A percentile compares a stretch with the other conserved stretches of the same genome.
Evolutionary conservation across 495 filamentous ascomycete genomes (phyloP).

Genomic region (Trichoderma reesei): DNA sequence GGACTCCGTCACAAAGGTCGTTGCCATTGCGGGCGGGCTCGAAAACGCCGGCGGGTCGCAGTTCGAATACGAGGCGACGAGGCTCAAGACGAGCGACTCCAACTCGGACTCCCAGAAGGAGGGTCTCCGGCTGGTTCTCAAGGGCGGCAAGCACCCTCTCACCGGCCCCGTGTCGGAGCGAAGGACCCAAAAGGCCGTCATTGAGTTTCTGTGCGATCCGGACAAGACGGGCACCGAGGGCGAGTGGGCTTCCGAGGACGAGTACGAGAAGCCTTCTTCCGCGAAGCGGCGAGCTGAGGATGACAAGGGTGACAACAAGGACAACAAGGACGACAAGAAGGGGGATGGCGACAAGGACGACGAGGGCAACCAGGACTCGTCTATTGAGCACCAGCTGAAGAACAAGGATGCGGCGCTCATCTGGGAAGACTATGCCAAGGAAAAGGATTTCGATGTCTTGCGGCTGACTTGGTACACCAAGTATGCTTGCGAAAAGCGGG

Average conservation of each 20-base stretch:
- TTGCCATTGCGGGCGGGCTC: constrained; percentile 68
- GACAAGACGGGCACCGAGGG: constrained; percentile 61
- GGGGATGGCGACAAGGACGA: constrained; percentile 26
- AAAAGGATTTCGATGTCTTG: constrained; percentile 44
- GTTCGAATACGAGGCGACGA: constrained; percentile 52
- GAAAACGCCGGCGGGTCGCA: constrained; percentile 37
- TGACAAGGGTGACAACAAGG: constrained; percentile 18
- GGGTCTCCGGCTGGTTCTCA: constrained; percentile 60
- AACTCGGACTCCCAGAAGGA: constrained; percentile 50
- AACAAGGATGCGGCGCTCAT: constrained; percentile 50
- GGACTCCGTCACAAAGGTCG: constrained; percentile 37
- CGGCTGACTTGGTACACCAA: constrained; percentile 76
- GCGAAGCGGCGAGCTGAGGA: constrained; percentile 9
- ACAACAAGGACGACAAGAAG: constrained; percentile 16
- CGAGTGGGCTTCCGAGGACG: constrained; percentile 39
- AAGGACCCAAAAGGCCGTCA: constrained; percentile 54
- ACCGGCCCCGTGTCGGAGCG: constrained; percentile 29
- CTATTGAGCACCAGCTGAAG: constrained; percentile 36
- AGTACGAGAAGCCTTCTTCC: constrained; percentile 22
- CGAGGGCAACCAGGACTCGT: constrained; percentile 24
- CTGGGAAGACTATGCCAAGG: constrained; percentile 59
- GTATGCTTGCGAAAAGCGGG: constrained; percentile 62
- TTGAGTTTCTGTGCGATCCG: constrained; percentile 76
- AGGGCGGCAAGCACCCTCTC: constrained; percentile 52
- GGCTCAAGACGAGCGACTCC: constrained; percentile 48